Evolutionary conservation across 176 grass and related monocot genomes (phyloP), one percentile per base, ranked within the genome.

Genomic region (Oryza glaberrima): DNA sequence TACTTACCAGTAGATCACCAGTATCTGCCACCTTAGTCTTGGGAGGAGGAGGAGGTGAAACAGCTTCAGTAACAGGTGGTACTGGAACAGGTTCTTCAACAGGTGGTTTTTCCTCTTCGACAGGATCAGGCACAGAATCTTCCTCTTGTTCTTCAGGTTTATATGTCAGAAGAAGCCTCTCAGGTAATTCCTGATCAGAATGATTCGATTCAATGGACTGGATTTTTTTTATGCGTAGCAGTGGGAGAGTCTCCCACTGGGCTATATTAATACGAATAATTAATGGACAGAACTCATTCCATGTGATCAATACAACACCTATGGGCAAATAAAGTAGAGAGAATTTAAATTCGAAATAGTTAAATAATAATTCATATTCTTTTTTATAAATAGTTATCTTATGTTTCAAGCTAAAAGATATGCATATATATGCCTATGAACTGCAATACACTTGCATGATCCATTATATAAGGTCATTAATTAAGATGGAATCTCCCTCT

Each of bases 151-250:
- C 89, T 63, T 95, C 90, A 78, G 88, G 91, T 92, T 92, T 99
- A 75, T 99, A 99, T 49, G 96, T 99, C 75, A 99, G 85, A 70
- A 96, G 96, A 71, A 99, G 96, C 72, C 93, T 92, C 83, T 99
- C 96, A n/a, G 96, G 92, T 72, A 96, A 89, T 90, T 99, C 96
- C 96, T 99, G 75, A 75, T 71, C 5, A 69, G 11, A 86, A 79
- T 13, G 81, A 67, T 7, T 40, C 11, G 14, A 35, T 87, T 15
- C 79, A 63, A 73, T 70, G 34, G 34, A 77, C 5, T 75, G 5
- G 48, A 1, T 58, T 58, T 58, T 20, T 14, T 58, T 58, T 58
- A 20, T 3, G 2, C 0, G 17, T 58, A 58, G 20, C 17, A 58
- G 19, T 1, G 1, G 54, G 6, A 58, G 51, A 20, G 54, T 19